phyloP scores from a whole-genome alignment of 2,329 filamentous ascomycete genomes.

The Rhinocladiella similis region DNA sequence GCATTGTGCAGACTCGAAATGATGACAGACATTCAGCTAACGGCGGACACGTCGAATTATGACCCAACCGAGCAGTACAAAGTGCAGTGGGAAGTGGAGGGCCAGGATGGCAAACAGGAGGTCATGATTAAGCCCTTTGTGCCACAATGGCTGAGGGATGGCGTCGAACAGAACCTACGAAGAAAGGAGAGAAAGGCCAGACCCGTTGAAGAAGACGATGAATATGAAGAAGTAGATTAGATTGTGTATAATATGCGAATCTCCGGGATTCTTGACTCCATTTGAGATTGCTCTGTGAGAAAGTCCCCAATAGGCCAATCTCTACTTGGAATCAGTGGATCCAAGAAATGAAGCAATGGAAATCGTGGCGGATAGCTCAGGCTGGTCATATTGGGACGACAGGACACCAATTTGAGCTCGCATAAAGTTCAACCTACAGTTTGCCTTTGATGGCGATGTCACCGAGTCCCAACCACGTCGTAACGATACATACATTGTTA shows the following conservation, averaged over 20 bases:
- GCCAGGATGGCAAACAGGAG: constrained; percentile 44
- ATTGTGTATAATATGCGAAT: neutral
- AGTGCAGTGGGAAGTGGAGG: constrained; percentile 51
- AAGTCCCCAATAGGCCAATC: too few species aligned
- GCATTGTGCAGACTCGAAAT: constrained; percentile 83
- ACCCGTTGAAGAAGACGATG: constrained; percentile 22
- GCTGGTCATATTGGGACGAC: too few species aligned
- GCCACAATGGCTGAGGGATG: constrained; percentile 67
- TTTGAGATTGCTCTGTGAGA: too few species aligned
- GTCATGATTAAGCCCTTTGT: constrained; percentile 76
- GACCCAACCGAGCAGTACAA: constrained; percentile 63
- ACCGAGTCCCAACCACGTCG: too few species aligned
- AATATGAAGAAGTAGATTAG: constrained; percentile 26
- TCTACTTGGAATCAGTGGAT: too few species aligned
- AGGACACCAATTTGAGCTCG: too few species aligned
- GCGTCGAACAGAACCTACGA: constrained; percentile 26
- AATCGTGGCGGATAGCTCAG: neutral
- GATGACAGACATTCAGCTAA: constrained; percentile 79
- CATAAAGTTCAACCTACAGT: too few species aligned
- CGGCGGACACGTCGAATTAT: constrained; percentile 64
- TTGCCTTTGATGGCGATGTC: too few species aligned
- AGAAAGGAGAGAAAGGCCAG: constrained; percentile 25
- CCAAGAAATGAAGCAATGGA: too few species aligned
- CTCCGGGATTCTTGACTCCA: too few species aligned
- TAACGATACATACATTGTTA: too few species aligned